Evolutionary conservation across 768 basidiomycete species (phyloP).

Genomic region (Phlebiopsis flavidoalba): DNA sequence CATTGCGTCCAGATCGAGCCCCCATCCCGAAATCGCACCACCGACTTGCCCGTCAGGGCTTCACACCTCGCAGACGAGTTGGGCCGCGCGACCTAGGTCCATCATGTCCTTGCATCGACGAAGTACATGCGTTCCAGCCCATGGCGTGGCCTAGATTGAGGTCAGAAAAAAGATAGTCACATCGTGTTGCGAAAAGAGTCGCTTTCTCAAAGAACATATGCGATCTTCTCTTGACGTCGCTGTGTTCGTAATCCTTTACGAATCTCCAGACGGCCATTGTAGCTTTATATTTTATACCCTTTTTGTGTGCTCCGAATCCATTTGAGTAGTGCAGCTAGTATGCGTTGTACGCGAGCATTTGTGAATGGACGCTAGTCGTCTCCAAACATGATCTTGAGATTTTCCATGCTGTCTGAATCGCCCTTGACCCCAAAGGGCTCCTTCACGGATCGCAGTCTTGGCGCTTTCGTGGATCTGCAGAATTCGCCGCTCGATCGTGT

Average conservation of each 20-base stretch:
- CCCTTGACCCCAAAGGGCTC: constrained; percentile 62
- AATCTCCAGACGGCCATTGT: background rate
- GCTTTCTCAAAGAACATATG: background rate
- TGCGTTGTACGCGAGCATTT: background rate
- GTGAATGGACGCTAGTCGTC: constrained; percentile 2
- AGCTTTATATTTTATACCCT: background rate
- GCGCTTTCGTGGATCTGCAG: constrained; percentile 78
- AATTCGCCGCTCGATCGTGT: constrained; percentile 79
- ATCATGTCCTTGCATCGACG: constrained; percentile 55
- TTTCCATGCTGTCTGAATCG: constrained; percentile 72
- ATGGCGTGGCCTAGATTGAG: background rate
- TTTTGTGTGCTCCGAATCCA: background rate
- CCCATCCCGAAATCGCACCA: constrained; percentile 80
- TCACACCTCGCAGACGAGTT: constrained; percentile 80
- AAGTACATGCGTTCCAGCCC: constrained; percentile 25
- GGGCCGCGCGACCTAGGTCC: constrained; percentile 79
- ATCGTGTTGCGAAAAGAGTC: background rate
- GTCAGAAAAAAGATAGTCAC: background rate
- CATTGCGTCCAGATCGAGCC: constrained; percentile 76
- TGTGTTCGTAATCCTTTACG: background rate
- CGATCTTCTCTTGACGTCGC: background rate
- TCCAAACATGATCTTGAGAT: constrained; percentile 77
- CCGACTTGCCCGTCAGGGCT: constrained; percentile 69
- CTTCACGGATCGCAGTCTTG: constrained; percentile 82
- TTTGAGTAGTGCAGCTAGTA: too few relatives aligned